Evolutionary conservation across 2,329 filamentous ascomycete species (phyloP).

Genomic region (Ophiocordyceps camponoti-leonardi): DNA sequence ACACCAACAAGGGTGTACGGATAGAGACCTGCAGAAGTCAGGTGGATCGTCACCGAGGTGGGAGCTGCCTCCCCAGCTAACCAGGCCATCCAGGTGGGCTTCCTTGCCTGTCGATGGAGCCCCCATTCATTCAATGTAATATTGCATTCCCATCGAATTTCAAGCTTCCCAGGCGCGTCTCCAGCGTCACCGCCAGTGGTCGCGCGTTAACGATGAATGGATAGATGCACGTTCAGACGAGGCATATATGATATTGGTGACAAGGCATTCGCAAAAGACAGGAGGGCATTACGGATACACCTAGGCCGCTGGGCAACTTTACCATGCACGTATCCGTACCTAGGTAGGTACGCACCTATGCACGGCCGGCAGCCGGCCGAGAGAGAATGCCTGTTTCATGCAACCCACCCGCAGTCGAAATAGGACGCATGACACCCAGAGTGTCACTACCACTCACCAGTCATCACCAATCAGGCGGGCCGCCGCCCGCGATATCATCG

Average conservation of each 20-base stretch:
- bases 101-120: not conserved
- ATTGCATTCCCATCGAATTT: not conserved
- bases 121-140: not conserved
- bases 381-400: not conserved
- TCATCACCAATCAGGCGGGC: not conserved
- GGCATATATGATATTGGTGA: not conserved
- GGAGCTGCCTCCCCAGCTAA: not conserved
- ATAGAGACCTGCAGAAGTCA: no score
- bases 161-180: no score
- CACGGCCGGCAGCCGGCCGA: not conserved
- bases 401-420: conserved; percentile 1
- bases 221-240: not conserved
- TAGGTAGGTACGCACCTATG: no score
- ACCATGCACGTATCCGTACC: no score
- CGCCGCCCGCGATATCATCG: not conserved
- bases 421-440: conserved; percentile 8
- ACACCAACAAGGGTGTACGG: no score
- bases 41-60: not conserved
- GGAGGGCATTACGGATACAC: no score
- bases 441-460: not conserved
- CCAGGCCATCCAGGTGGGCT: not conserved
- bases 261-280: no score
- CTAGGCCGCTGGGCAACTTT: no score
- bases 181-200: no score
- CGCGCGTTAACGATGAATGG: no score